Percentiles rank a stretch among this genome's conserved stretches.
Conservation (phyloP, 345 rosid genomes). For the Pugionium dolabratum region DNA sequence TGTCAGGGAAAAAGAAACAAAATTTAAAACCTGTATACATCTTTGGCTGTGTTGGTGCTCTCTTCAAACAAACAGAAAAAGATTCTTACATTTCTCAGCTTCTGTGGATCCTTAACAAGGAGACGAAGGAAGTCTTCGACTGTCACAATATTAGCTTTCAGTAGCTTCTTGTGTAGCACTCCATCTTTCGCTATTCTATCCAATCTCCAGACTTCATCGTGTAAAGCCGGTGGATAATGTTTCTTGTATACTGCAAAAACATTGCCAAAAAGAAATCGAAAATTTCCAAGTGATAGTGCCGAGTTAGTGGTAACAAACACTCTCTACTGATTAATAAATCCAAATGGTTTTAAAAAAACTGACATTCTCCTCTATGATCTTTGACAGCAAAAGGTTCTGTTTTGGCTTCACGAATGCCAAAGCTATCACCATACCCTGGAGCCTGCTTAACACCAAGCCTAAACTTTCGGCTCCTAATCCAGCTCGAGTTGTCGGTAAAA, state of each 20-base stretch:
- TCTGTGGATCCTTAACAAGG: slow-evolving; percentile 70
- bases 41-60: neutral
- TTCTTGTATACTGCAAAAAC: slow-evolving; percentile 79
- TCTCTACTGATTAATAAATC: slow-evolving; percentile 24
- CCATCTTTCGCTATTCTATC: slow-evolving; percentile 97
- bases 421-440: slow-evolving; percentile 55
- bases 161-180: slow-evolving; percentile 83
- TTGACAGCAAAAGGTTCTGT: slow-evolving; percentile 91
- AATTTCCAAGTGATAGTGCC: neutral
- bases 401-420: slow-evolving; percentile 77
- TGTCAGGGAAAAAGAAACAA: slow-evolving; percentile 3
- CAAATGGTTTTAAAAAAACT: slow-evolving; percentile 34
- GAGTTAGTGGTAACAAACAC: neutral
- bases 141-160: slow-evolving; percentile 55
- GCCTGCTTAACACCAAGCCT: slow-evolving; percentile 77
- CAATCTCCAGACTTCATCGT: slow-evolving; percentile 95
- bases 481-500: slow-evolving; percentile 93
- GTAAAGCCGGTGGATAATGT: slow-evolving; percentile 88
- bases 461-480: slow-evolving; percentile 97
- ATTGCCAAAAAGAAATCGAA: neutral
- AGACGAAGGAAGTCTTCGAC: slow-evolving; percentile 91
- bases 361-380: slow-evolving; percentile 96
- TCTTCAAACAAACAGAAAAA: slow-evolving; percentile 11
- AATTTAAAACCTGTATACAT: neutral
- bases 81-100: slow-evolving; percentile 64